Base-by-base conservation (phyloP, 1,284 basidiomycete genomes). In the Apiotrichum gamsii region DNA sequence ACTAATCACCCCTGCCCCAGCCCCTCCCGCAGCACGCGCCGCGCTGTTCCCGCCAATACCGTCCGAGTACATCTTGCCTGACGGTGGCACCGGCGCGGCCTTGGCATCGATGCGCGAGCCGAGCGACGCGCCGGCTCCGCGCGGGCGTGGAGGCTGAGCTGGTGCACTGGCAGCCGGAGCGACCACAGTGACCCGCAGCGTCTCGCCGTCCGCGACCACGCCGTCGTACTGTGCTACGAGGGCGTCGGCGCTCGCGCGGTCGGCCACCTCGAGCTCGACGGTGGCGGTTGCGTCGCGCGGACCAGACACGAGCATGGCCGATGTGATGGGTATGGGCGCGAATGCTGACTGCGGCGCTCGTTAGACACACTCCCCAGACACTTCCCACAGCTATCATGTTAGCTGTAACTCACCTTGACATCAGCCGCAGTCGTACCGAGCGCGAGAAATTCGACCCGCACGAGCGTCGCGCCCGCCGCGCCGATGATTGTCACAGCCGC, bases 21-120 rank as follows among this genome's bases (percentile, higher is more conserved):
- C n/a, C n/a, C n/a, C n/a, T n/a, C n/a, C n/a, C n/a, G n/a, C n/a
- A n/a, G n/a, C n/a, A n/a, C n/a, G n/a, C n/a, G n/a, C n/a, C n/a
- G n/a, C n/a, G n/a, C n/a, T n/a, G n/a, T n/a, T n/a, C 8, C 19
- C 30, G 8, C 20, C 20, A 2, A 52, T 29, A 18, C 31, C 33
- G 44, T 90, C 87, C 3, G 87, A 89, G 51, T 87, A 85, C 76
- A 90, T 78, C 79, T 89, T 90, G 51, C 87, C 34, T 3, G 43
- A 45, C n/a, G 33, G 15, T 3, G 32, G 43, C 25, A 13, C 25
- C 11, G 25, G 25, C 6, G 8, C 8, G 5, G 13, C 28, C n/a
- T 28, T 28, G 25, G 25, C 8, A 6, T 28, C 25, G 15, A 16
- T 31, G 29, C 14, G 18, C 38, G 29, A n/a, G 25, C 39, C 21